These are phyloP conservation scores for Penicillium coprophilum DNA, from an alignment of 495 filamentous ascomycete genomes.

Conservation along the genomic window DNA sequence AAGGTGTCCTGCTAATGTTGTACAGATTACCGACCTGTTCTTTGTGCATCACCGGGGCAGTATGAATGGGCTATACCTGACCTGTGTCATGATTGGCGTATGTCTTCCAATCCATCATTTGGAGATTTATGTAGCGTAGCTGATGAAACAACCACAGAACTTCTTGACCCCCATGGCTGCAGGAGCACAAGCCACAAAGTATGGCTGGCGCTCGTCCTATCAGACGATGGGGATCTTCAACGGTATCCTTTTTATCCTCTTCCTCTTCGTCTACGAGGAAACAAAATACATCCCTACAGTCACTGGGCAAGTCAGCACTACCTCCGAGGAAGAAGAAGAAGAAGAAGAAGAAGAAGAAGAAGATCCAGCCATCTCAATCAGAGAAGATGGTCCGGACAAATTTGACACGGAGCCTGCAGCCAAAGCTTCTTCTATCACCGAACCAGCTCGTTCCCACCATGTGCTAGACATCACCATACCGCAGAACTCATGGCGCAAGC, in stretches of 20 bases:
- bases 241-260: constrained; percentile 27
- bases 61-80: constrained; percentile 41
- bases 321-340: no score
- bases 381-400: constrained; percentile 4
- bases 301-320: constrained; percentile 9
- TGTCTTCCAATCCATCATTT: constrained; percentile 1
- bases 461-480: constrained; percentile 31
- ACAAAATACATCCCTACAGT: constrained; percentile 34
- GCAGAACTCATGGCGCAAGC: constrained; percentile 25
- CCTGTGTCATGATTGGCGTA: constrained; percentile 39
- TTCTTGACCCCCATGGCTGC: constrained; percentile 39
- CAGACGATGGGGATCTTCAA: constrained; percentile 33
- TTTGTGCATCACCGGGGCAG: constrained; percentile 39
- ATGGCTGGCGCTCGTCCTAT: constrained; percentile 37
- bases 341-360: constrained; percentile 3
- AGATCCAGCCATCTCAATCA: neutral
- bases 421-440: constrained; percentile 8
- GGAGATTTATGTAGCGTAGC: neutral
- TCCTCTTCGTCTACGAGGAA: constrained; percentile 36
- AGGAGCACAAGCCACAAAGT: constrained; percentile 31
- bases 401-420: neutral
- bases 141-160: constrained; percentile 19
- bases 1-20: neutral
- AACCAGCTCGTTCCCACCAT: constrained; percentile 16
- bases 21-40: constrained; percentile 40